Conservation (phyloP, 73 alveolate species). For the Halteria grandinella region DNA sequence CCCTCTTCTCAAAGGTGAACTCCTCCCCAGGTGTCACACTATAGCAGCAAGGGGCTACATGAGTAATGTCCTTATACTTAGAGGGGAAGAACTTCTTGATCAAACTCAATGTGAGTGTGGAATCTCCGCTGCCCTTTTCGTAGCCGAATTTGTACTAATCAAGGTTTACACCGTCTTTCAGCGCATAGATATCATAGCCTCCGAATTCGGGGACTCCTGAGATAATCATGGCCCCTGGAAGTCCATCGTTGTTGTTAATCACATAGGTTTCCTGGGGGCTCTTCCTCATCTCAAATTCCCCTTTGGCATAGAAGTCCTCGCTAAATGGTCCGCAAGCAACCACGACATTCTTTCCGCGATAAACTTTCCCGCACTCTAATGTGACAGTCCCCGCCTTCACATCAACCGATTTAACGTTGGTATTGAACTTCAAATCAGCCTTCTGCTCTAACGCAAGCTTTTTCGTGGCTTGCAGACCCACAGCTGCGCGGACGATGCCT, state of each 20-base stretch:
- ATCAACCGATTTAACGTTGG: constrained; percentile 18
- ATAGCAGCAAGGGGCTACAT: constrained; percentile 50
- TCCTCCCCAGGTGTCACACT: constrained; percentile 25
- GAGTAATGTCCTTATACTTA: background rate
- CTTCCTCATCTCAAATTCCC: background rate
- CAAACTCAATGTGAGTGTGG: background rate
- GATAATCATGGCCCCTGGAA: background rate
- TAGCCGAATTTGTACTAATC: background rate
- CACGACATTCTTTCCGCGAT: constrained; percentile 29
- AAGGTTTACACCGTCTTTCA: constrained; percentile 41
- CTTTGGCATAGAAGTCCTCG: constrained; percentile 33
- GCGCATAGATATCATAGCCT: constrained; percentile 16
- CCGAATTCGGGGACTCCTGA: background rate
- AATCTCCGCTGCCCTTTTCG: no score
- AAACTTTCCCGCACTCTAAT: constrained; percentile 9
- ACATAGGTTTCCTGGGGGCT: constrained; percentile 16
- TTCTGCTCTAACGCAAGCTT: constrained; percentile 35
- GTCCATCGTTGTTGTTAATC: background rate
- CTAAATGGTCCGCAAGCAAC: constrained; percentile 36
- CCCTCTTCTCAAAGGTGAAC: constrained; percentile 43
- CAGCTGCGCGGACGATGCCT: constrained; percentile 48
- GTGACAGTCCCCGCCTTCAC: background rate
- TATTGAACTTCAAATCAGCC: constrained; percentile 36
- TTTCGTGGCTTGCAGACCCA: constrained; percentile 15
- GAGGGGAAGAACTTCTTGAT: background rate